Evolutionary conservation across 345 rosid genomes (phyloP).

Genomic region (Psidium friedrichsthalianum): DNA sequence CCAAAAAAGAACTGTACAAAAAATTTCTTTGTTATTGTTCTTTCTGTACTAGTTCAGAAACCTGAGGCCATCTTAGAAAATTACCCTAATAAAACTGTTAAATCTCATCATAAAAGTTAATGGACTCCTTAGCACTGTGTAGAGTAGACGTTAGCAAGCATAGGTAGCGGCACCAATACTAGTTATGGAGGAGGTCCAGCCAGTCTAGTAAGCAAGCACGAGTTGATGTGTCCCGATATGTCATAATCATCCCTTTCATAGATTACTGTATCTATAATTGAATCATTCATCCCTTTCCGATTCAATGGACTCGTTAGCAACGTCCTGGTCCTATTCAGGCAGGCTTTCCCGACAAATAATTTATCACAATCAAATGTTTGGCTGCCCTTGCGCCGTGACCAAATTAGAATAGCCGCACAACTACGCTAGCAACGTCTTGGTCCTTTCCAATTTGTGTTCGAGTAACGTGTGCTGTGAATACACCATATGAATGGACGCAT

Average conservation of each 20-base stretch:
- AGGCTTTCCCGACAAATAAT: too few species aligned
- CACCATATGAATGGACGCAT: background rate
- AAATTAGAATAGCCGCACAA: background rate
- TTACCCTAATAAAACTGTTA: background rate
- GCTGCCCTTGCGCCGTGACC: background rate
- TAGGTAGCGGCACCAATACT: too few species aligned
- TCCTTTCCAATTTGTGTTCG: background rate
- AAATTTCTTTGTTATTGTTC: background rate
- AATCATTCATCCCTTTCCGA: background rate
- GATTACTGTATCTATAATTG: background rate
- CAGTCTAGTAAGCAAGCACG: too few species aligned
- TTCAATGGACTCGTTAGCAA: too few species aligned
- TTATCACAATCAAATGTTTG: background rate
- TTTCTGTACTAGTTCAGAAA: background rate
- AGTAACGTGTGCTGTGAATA: background rate
- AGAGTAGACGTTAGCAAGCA: background rate
- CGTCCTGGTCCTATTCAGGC: too few species aligned
- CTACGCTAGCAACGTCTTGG: background rate
- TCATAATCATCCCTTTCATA: background rate
- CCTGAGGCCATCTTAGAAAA: background rate
- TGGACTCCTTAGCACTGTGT: background rate
- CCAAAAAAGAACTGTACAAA: background rate
- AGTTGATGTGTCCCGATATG: background rate
- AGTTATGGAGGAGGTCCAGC: too few species aligned
- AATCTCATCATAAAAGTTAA: background rate